Percentiles rank a stretch among this genome's conserved stretches.
These are phyloP conservation scores for Cyclotella baltica DNA, from an alignment of 108 stramenopile genomes.

Conservation along the genomic window DNA sequence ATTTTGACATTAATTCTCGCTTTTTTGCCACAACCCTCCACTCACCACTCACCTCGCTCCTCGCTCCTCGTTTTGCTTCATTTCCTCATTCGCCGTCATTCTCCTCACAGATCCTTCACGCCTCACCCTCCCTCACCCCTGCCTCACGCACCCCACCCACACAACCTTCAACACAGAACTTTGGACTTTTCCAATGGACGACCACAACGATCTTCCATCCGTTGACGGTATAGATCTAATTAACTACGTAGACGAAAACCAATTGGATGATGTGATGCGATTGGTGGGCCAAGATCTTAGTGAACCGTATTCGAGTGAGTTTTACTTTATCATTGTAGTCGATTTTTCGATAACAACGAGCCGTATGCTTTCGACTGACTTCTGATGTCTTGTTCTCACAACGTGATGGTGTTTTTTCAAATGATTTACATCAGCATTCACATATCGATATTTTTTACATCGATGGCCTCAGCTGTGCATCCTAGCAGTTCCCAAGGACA, in stretches of 20 bases:
- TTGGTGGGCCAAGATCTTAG: slow-evolving; percentile 83
- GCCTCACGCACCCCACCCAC: too few species aligned
- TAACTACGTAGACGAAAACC: slow-evolving; percentile 81
- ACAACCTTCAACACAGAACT: too few species aligned
- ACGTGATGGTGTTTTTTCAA: not conserved
- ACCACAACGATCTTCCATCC: slow-evolving; percentile 16
- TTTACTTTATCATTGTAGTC: too few species aligned
- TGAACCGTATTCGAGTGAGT: slow-evolving; percentile 89
- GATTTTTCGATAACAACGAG: not conserved
- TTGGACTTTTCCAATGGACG: too few species aligned
- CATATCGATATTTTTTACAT: slow-evolving; percentile 89
- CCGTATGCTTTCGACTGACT: not conserved
- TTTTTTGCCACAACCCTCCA: too few species aligned
- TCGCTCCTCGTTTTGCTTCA: too few species aligned
- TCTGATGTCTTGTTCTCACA: not conserved
- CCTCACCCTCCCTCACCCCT: too few species aligned
- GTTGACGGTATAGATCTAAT: slow-evolving; percentile 75
- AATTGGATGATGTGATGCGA: slow-evolving; percentile 79
- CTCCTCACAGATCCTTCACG: too few species aligned
- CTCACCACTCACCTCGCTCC: too few species aligned
- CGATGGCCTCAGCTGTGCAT: slow-evolving; percentile 87
- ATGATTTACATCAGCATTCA: slow-evolving; percentile 65
- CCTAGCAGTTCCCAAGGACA: slow-evolving; percentile 66
- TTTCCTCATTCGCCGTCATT: too few species aligned
- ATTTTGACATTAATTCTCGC: too few species aligned